Evolutionary conservation across 352 stramenopile genomes (phyloP), one percentile per base, ranked within the genome.

Genomic region (Pythium periplocum): DNA sequence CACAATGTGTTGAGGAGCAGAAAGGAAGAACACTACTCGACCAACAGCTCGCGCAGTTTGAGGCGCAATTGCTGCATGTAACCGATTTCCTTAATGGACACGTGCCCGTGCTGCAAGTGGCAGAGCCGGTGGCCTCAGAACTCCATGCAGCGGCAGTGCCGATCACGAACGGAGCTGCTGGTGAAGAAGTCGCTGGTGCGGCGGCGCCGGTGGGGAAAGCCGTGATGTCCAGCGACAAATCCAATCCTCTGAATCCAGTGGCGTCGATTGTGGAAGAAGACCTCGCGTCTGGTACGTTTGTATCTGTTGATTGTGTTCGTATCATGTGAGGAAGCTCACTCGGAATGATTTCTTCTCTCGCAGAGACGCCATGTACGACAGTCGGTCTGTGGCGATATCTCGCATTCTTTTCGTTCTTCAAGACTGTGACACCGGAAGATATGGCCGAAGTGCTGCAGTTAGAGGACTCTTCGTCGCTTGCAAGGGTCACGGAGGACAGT

Each of bases 301-400:
- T 8, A 35, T 17, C 41, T 33, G 43, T 17, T n/a, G 4, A 32
- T 48, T 45, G 8, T 51, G 35, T 31, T 36, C 37, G 38, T 12
- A 35, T 43, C 1, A 30, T 55, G 7, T 47, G 30, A 6, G 39
- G 26, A 6, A 39, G 12, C 17, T 30, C 43, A 11, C 38, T 36
- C 32, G 11, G 3, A 2, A 11, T 2, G 12, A 31, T 43, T 4
- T 38, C 31, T 10, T 40, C 31, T 45, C 33, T 44, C 38, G 34
- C 45, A 92, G 81, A 87, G 45, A 61, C 75, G 32, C 77, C 77
- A 12, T 90, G 75, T 45, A 87, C 78, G 55, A 86, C 75, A 2
- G 71, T 65, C 31, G 78, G 81, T 4, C 49, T 92, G 41, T 92
- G 81, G 81, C 80, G 74, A 40, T 90, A 84, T 53, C 38, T 83